phyloP scores from a whole-genome alignment of 345 rosid genomes.

The Hibiscus syriacus region DNA sequence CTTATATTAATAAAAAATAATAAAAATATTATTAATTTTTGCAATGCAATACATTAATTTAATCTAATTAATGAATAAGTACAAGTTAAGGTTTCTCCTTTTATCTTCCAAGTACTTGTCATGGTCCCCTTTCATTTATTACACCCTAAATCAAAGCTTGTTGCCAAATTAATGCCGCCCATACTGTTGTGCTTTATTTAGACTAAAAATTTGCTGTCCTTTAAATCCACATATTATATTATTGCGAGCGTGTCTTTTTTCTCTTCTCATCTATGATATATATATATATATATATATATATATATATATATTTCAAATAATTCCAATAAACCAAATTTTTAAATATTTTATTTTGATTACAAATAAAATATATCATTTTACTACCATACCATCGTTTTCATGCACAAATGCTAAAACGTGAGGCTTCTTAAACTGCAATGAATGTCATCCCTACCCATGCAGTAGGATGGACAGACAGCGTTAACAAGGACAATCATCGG shows the following conservation, averaged over 20 bases:
- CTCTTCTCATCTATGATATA: no score
- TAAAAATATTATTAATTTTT: no score
- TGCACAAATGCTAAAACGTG: neutral
- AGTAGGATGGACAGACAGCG: no score
- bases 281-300: no score
- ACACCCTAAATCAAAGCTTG: neutral
- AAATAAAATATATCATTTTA: neutral
- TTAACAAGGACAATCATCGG: no score
- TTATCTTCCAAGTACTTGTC: neutral
- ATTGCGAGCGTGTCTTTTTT: no score
- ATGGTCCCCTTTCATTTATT: conserved; percentile 5
- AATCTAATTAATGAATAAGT: no score
- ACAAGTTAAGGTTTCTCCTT: no score
- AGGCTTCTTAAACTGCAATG: neutral
- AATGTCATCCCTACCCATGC: neutral
- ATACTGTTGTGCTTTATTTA: neutral
- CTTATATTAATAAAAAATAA: no score
- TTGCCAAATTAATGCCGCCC: neutral
- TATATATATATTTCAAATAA: no score
- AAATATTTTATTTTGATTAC: neutral
- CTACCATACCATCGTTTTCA: neutral
- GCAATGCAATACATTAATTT: no score
- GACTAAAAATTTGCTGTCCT: neutral
- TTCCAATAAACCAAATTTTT: no score
- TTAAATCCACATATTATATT: neutral